These are phyloP conservation scores for Eucalyptus marginata DNA, from an alignment of 345 rosid species.

Conservation along the genomic window DNA sequence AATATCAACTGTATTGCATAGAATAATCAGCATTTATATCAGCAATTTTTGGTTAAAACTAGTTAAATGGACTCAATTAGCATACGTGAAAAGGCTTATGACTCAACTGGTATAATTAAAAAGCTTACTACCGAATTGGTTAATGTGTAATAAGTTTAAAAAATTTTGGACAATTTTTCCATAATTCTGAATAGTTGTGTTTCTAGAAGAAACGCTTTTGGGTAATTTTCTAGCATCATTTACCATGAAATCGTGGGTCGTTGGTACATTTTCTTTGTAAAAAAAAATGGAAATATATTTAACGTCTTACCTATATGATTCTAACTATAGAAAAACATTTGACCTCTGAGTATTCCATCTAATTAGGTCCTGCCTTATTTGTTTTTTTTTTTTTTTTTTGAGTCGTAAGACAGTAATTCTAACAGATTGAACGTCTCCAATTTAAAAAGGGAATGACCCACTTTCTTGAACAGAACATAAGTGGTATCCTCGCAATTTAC, in stretches of 20 bases:
- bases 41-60: too few relatives aligned
- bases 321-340: not conserved
- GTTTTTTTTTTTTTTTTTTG: too few relatives aligned
- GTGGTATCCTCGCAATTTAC: too few relatives aligned
- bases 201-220: too few relatives aligned
- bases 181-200: too few relatives aligned
- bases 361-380: not conserved
- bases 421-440: not conserved
- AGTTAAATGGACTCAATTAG: not conserved
- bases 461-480: too few relatives aligned
- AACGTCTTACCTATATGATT: not conserved
- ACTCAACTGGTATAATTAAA: not conserved
- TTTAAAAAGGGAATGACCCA: not conserved
- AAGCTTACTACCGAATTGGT: not conserved
- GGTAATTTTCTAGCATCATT: too few relatives aligned
- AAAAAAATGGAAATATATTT: too few relatives aligned
- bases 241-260: too few relatives aligned
- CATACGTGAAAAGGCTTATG: accelerated
- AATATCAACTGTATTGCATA: too few relatives aligned
- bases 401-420: too few relatives aligned
- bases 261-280: too few relatives aligned
- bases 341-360: not conserved
- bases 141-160: not conserved
- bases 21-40: accelerated
- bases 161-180: not conserved